Conservation (phyloP, 2,329 filamentous ascomycete species). For the Trichoderma semiorbis region DNA sequence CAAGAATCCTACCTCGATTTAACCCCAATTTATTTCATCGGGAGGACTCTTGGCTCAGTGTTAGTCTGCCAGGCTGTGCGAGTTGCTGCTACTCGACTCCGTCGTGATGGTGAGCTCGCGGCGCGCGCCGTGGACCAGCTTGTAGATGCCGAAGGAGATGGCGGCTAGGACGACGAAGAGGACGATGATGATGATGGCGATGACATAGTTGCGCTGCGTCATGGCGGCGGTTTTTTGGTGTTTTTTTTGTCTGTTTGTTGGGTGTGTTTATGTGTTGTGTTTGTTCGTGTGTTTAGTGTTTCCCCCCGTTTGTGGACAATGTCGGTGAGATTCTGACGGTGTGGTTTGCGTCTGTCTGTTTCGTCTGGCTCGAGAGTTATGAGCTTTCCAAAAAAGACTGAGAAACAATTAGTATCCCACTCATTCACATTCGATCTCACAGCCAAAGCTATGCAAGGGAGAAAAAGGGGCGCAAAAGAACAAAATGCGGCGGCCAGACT, state of each 20-base stretch:
- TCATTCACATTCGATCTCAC: not conserved
- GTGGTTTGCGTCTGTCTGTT: not conserved
- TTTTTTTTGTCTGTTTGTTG: constrained; percentile 14
- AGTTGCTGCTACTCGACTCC: constrained; percentile 28
- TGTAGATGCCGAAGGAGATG: constrained; percentile 62
- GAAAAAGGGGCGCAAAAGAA: not conserved
- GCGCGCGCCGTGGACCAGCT: constrained; percentile 53
- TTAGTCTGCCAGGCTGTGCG: constrained; percentile 27
- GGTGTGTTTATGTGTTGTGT: not conserved
- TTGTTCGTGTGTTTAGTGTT: not conserved
- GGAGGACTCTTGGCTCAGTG: not conserved
- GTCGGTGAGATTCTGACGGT: not conserved
- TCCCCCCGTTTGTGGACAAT: not conserved
- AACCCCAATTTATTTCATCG: not conserved
- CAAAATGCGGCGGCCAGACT: not conserved
- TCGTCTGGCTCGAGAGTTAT: not conserved
- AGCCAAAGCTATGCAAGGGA: not conserved
- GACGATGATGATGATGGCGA: constrained; percentile 65
- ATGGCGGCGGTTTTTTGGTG: constrained; percentile 41
- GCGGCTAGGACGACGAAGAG: constrained; percentile 60
- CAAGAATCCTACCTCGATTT: not conserved
- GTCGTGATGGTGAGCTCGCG: constrained; percentile 40
- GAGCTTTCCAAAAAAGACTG: not conserved
- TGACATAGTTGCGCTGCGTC: constrained; percentile 63
- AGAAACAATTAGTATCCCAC: not conserved